Conservation (phyloP, 305 asterid species). For the Rubia peregrina region DNA sequence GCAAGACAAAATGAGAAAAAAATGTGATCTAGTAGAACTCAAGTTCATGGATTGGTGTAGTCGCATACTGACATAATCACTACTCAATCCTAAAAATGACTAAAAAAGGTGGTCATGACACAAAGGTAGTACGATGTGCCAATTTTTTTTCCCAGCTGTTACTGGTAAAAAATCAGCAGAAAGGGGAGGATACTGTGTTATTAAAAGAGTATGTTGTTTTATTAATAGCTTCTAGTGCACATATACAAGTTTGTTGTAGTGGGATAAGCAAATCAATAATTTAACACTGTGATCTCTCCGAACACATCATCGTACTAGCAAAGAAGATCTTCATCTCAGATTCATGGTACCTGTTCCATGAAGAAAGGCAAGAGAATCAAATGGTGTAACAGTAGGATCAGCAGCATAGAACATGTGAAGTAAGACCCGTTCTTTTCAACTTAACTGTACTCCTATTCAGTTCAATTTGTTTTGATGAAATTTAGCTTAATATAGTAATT, state of each 20-base stretch:
- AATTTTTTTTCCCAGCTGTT: no score
- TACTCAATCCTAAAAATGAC: no score
- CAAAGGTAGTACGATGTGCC: no score
- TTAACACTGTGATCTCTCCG: constrained; percentile 5
- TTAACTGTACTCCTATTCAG: no score
- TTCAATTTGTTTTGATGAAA: background rate
- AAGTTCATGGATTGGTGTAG: no score
- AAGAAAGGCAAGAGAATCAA: background rate
- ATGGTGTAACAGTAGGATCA: background rate
- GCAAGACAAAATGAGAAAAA: no score
- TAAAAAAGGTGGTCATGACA: no score
- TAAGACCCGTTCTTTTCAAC: background rate
- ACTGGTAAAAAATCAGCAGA: no score
- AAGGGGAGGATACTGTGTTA: no score
- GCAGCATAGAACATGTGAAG: background rate
- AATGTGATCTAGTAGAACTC: no score
- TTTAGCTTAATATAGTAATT: background rate
- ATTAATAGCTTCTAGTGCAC: background rate
- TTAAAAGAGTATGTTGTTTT: no score
- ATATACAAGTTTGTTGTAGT: constrained; percentile 12
- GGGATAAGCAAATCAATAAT: constrained; percentile 12
- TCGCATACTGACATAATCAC: no score
- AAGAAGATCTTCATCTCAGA: constrained; percentile 8
- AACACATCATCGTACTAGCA: constrained; percentile 9
- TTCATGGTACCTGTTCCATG: constrained; percentile 18